Evolutionary conservation across 805 yeast species (phyloP).

Genomic region (Candida andamanensis): DNA sequence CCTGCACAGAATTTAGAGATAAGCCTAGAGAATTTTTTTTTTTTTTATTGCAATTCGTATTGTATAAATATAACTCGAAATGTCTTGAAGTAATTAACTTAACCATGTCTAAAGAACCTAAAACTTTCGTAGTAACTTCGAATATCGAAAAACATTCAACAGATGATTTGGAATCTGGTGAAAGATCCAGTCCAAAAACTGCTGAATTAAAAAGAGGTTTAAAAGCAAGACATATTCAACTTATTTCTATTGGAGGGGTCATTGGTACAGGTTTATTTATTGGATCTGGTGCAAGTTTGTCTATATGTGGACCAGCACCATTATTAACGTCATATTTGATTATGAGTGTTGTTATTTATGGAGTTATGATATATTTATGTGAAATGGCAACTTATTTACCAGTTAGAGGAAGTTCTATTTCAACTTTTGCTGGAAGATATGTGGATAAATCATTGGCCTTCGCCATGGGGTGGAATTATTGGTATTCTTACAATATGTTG

Average conservation of each 20-base stretch:
- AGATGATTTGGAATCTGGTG: slow-evolving; percentile 6
- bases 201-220: no score
- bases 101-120: slow-evolving; percentile 4
- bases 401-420: slow-evolving; percentile 30
- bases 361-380: slow-evolving; percentile 31
- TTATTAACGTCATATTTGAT: slow-evolving; percentile 26
- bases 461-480: slow-evolving; percentile 29
- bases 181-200: no score
- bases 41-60: no score
- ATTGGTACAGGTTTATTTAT: slow-evolving; percentile 37
- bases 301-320: slow-evolving; percentile 31
- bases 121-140: slow-evolving; percentile 3
- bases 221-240: slow-evolving; percentile 5
- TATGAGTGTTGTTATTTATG: slow-evolving; percentile 28
- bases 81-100: background rate
- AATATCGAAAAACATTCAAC: slow-evolving; percentile 6
- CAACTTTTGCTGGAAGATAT: slow-evolving; percentile 34
- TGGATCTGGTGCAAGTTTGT: slow-evolving; percentile 25
- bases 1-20: no score
- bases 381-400: slow-evolving; percentile 37
- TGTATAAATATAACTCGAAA: slow-evolving; percentile 1
- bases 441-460: slow-evolving; percentile 35
- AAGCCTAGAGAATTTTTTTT: background rate
- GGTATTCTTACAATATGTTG: slow-evolving; percentile 40
- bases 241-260: slow-evolving; percentile 18